Conservation (phyloP, 441 rosid genomes). For the Geranium incanum region DNA sequence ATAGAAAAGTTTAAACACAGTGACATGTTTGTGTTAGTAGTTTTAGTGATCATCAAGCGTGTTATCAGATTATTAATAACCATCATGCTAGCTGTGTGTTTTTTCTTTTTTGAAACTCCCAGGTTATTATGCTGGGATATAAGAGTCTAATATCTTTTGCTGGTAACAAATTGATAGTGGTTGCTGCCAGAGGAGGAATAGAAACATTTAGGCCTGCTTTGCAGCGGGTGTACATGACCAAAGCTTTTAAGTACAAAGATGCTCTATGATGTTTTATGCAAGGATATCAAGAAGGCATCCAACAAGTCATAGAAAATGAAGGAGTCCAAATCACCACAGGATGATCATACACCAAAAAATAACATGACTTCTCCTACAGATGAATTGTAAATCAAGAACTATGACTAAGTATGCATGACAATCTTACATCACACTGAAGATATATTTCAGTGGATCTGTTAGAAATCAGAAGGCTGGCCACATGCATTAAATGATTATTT, state of each 20-base stretch:
- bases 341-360: conserved; percentile 31
- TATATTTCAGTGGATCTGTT: not conserved
- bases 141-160: not conserved
- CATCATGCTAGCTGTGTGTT: not conserved
- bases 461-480: not conserved
- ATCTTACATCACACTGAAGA: not conserved
- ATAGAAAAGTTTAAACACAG: not conserved
- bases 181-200: conserved; percentile 90
- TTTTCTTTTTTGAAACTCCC: not conserved
- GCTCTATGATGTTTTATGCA: conserved; percentile 64
- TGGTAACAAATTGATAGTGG: conserved; percentile 36
- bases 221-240: conserved; percentile 73
- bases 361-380: conserved; percentile 21
- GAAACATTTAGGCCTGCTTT: conserved; percentile 77
- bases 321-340: conserved; percentile 35
- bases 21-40: not conserved
- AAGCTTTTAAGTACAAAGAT: conserved; percentile 74
- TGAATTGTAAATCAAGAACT: not conserved
- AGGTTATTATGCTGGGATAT: conserved; percentile 14
- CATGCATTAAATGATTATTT: not conserved
- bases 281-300: conserved; percentile 84
- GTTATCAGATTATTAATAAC: not conserved
- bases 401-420: not conserved
- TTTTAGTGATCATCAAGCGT: not conserved
- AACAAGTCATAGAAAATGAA: conserved; percentile 53